Evolutionary conservation across 352 stramenopile genomes (phyloP).

Genomic region (Phytophthora kernoviae): DNA sequence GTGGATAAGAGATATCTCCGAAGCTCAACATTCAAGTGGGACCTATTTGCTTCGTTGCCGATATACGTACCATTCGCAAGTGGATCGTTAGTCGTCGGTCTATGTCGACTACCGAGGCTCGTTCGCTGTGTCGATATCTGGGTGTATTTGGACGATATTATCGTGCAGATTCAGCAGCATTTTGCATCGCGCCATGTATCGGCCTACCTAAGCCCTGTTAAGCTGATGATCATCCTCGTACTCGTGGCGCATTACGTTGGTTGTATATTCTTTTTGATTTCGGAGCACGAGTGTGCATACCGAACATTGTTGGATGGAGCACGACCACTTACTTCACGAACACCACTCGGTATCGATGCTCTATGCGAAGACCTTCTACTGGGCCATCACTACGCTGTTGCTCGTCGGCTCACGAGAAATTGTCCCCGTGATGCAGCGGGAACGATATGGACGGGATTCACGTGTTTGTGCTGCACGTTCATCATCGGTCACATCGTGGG

Average conservation of each 20-base stretch:
- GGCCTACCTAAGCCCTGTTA: conserved; percentile 57
- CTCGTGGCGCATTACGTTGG: conserved; percentile 60
- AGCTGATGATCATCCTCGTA: conserved; percentile 58
- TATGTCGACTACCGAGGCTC: conserved; percentile 56
- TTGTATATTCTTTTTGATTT: conserved; percentile 74
- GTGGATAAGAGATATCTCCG: conserved; percentile 41
- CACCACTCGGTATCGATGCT: conserved; percentile 42
- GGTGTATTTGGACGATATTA: conserved; percentile 45
- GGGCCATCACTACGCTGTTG: conserved; percentile 65
- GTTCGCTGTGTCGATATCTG: conserved; percentile 38
- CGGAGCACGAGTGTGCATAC: conserved; percentile 54
- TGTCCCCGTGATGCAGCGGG: conserved; percentile 51
- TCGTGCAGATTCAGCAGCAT: conserved; percentile 35
- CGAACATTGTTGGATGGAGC: conserved; percentile 52
- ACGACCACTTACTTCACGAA: conserved; percentile 64
- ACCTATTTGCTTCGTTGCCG: conserved; percentile 45
- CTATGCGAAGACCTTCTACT: conserved; percentile 74
- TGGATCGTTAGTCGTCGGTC: conserved; percentile 40
- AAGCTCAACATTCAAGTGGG: conserved; percentile 35
- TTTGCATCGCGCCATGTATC: conserved; percentile 47
- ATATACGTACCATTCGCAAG: conserved; percentile 58
- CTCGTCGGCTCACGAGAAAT: conserved; percentile 68
- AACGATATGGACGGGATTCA: conserved; percentile 56
- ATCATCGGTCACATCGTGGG: conserved; percentile 75
- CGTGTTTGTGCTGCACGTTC: conserved; percentile 69